These are phyloP conservation scores for Butyriboletus loyo DNA, from an alignment of 768 basidiomycete species.

Conservation along the genomic window DNA sequence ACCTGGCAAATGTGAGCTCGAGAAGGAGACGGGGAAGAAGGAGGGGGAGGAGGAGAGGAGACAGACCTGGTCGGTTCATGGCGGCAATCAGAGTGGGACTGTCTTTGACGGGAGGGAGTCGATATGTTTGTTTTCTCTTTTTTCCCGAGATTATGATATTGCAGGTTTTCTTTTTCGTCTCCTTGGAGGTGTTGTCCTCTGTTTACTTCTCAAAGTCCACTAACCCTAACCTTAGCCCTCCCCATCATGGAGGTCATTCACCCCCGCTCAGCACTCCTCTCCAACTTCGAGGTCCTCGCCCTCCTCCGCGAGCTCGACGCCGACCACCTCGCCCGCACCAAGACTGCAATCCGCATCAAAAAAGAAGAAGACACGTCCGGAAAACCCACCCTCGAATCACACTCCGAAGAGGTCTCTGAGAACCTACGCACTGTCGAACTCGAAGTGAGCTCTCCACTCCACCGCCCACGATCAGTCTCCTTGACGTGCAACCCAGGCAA, in stretches of 20 bases:
- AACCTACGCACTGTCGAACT: constrained; percentile 85
- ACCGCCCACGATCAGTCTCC: background rate
- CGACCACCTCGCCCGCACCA: constrained; percentile 67
- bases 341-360: constrained; percentile 68
- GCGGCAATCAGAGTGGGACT: background rate
- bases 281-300: constrained; percentile 82
- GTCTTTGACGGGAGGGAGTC: background rate
- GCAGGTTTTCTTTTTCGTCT: constrained; percentile 10
- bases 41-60: constrained; percentile 5
- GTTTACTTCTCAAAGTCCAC: constrained; percentile 16
- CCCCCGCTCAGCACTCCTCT: constrained; percentile 73
- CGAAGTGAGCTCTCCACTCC: constrained; percentile 39
- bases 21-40: background rate
- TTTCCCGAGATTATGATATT: constrained; percentile 3
- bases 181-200: constrained; percentile 24
- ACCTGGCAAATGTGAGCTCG: constrained; percentile 42
- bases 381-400: constrained; percentile 29
- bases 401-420: constrained; percentile 61
- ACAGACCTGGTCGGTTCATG: constrained; percentile 64
- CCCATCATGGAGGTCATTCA: constrained; percentile 34
- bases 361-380: constrained; percentile 66
- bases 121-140: constrained; percentile 11
- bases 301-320: constrained; percentile 74
- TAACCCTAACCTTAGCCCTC: constrained; percentile 21
- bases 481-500: constrained; percentile 52